phyloP scores from a whole-genome alignment of 208 protist species.

The Leptomonas pyrrhocoris region DNA sequence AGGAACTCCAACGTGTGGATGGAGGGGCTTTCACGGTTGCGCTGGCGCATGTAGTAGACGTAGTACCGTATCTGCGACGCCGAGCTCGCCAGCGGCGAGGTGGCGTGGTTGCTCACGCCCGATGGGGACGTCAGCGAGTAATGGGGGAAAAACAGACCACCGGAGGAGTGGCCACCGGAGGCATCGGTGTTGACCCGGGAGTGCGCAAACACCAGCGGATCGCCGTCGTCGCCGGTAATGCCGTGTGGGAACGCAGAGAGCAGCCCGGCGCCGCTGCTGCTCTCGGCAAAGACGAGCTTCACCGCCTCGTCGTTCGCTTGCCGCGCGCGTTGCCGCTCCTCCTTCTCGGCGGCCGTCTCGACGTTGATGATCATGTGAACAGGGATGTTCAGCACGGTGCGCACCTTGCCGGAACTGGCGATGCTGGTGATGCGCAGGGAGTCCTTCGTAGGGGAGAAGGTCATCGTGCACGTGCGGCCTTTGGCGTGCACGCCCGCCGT shows the following conservation, averaged over 20 bases:
- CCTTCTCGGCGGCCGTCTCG: constrained; percentile 57
- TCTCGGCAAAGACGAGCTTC: constrained; percentile 32
- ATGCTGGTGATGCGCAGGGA: constrained; percentile 33
- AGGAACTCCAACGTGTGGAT: constrained; percentile 64
- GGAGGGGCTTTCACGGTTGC: constrained; percentile 28
- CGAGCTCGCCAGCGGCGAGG: not conserved
- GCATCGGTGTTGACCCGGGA: constrained; percentile 41
- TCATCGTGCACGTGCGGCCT: constrained; percentile 35
- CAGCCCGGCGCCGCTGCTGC: constrained; percentile 5
- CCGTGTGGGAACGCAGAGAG: constrained; percentile 25
- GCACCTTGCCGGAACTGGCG: constrained; percentile 27
- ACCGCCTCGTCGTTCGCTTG: constrained; percentile 34
- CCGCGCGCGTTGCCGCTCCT: constrained; percentile 42
- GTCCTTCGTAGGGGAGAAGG: constrained; percentile 31
- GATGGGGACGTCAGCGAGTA: constrained; percentile 8
- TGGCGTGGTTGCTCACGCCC: not conserved
- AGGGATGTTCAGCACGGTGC: constrained; percentile 57
- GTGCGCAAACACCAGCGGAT: constrained; percentile 39
- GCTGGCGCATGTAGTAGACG: constrained; percentile 55
- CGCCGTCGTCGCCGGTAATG: not conserved
- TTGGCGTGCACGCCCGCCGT: constrained; percentile 29
- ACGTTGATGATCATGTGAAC: constrained; percentile 64
- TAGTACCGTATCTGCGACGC: constrained; percentile 40
- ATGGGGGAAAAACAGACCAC: constrained; percentile 13
- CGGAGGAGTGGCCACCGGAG: not conserved